A percentile compares a stretch with the other conserved stretches of the same genome.
phyloP scores from a whole-genome alignment of 805 yeast species.

The Cyberlindnera nakhonratchasimensis region DNA sequence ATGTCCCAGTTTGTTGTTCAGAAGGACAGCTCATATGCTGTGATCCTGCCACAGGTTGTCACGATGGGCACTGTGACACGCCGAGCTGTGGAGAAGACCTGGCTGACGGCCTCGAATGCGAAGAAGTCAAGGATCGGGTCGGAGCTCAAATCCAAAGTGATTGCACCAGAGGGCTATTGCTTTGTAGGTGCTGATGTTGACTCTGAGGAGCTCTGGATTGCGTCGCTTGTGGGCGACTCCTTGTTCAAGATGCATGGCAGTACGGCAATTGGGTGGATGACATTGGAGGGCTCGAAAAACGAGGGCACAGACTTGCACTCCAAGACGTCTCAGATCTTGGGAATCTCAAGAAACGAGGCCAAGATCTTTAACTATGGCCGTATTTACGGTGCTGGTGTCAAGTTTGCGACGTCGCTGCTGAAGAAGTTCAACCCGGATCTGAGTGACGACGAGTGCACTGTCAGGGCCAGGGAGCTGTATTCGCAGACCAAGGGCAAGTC shows the following conservation, averaged over 20 bases:
- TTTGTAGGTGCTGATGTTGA: conserved; percentile 99
- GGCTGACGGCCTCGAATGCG: conserved; percentile 97
- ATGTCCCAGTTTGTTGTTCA: conserved; percentile 81
- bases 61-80: conserved; percentile 97
- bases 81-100: conserved; percentile 93
- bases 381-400: conserved; percentile 95
- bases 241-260: conserved; percentile 89
- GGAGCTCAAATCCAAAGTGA: conserved; percentile 81
- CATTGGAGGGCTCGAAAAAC: conserved; percentile 88
- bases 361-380: conserved; percentile 95
- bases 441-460: conserved; percentile 60
- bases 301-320: conserved; percentile 95
- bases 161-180: conserved; percentile 84
- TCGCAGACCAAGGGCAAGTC: conserved; percentile 76
- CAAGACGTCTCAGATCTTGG: conserved; percentile 84
- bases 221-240: conserved; percentile 91
- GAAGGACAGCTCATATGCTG: conserved; percentile 30
- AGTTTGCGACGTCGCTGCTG: conserved; percentile 80
- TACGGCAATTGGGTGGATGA: conserved; percentile 99
- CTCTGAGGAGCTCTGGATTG: conserved; percentile 98
- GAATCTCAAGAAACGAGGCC: conserved; percentile 88
- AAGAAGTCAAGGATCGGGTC: conserved; percentile 84
- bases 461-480: conserved; percentile 65
- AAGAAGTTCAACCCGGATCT: conserved; percentile 77
- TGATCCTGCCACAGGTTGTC: conserved; percentile 78